Base-by-base conservation (phyloP, 2,329 filamentous ascomycete genomes). In the Arthroderma sp. region DNA sequence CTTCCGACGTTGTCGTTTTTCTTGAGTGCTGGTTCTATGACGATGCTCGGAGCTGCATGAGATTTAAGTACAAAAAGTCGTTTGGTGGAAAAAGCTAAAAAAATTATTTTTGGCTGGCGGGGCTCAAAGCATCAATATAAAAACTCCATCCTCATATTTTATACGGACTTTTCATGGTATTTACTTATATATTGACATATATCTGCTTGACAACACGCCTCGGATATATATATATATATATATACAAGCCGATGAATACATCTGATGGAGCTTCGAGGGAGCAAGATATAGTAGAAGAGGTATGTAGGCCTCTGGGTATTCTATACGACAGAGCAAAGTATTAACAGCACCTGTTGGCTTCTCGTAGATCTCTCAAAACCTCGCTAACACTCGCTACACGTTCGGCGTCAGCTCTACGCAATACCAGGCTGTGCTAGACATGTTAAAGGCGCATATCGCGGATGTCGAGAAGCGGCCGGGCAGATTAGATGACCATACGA, bases 301-400 rank as follows among this genome's bases (percentile, higher is more conserved):
- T 54, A 54, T 15, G 51, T 6, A n/a, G 15, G 7, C 21, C 39
- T 11, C 8, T 15, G 21, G 39, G 25, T 23, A 4, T 4, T 7
- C 19, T 13, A 25, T 21, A 15, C 2, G 11, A 2, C 3, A 15
- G 21, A 13, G 7, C 11, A 25, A 13, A 25, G n/a, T n/a, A 21
- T 21, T 19, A 44, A 44, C 21, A 6, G 11, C 41, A 8, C 8
- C 4, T 25, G 21, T 9, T 31, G 19, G 13, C 15, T 17, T 19
- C 2, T 52, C 21, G 41, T 49, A 74, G 71, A 69, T 74, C 53
- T 69, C 73, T n/a, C 69, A 65, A 56, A 76, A 72, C 54, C 71
- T 74, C 19, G 66, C 66, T 38, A 76, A 73, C 53, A 72, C 70
- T 2, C 64, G 71, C 3, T 63, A 66, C 33, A 73, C 72, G 4